Evolutionary conservation across 1,284 basidiomycete species (phyloP).

Genomic region (Ceraceosorus guamensis): DNA sequence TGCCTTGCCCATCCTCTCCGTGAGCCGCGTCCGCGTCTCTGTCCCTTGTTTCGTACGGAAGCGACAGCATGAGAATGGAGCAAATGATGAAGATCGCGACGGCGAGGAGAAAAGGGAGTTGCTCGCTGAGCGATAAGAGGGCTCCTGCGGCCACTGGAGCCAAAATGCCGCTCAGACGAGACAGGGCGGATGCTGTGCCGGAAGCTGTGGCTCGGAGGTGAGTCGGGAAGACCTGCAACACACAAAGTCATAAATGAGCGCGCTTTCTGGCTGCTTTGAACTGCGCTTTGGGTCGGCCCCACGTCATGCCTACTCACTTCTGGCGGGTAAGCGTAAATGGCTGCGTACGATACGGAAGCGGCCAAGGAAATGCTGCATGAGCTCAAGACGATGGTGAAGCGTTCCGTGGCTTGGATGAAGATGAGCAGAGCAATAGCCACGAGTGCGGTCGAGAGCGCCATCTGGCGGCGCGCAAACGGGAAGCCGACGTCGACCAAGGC

Average conservation of each 20-base stretch:
- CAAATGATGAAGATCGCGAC: too few relatives aligned
- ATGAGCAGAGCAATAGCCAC: conserved; percentile 27
- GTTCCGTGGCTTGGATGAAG: conserved; percentile 21
- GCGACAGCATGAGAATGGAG: too few relatives aligned
- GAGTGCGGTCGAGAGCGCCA: conserved; percentile 49
- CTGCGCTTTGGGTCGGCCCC: too few relatives aligned
- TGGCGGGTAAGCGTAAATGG: conserved; percentile 43
- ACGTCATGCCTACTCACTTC: conserved; percentile 10
- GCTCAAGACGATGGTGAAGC: conserved; percentile 15
- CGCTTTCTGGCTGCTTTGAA: neutral
- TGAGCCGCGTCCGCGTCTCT: too few relatives aligned
- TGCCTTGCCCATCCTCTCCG: too few relatives aligned
- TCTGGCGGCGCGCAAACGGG: conserved; percentile 50
- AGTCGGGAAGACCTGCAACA: conserved; percentile 24
- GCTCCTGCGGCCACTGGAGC: conserved; percentile 33
- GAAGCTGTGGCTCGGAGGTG: conserved; percentile 36
- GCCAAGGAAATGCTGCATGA: conserved; percentile 21
- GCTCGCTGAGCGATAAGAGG: too few relatives aligned
- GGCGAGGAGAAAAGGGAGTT: too few relatives aligned
- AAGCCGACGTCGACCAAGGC: too few relatives aligned
- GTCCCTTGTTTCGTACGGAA: too few relatives aligned
- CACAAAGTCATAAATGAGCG: neutral
- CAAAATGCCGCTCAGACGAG: conserved; percentile 37
- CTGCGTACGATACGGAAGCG: conserved; percentile 41
- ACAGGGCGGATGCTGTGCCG: conserved; percentile 37